These are phyloP conservation scores for Nemania sp. DNA, from an alignment of 2,329 filamentous ascomycete genomes.

Conservation along the genomic window DNA sequence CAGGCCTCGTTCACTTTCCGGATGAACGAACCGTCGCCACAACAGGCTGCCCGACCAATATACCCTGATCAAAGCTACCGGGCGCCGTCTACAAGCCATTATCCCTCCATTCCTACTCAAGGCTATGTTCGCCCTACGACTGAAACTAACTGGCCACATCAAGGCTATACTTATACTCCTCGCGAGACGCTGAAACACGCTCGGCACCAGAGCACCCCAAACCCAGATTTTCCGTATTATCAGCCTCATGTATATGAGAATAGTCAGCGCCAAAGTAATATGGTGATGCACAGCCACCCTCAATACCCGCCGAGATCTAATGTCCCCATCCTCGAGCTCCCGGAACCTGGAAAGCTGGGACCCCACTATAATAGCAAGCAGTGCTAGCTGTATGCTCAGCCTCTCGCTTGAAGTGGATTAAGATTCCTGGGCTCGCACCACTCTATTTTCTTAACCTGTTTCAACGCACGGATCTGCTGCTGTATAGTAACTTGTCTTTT, in stretches of 20 bases:
- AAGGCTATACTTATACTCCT: not conserved
- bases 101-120: not conserved
- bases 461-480: too few species aligned
- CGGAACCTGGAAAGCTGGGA: not conserved
- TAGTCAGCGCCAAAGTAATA: not conserved
- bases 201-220: constrained; percentile 52
- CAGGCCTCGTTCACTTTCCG: constrained; percentile 39
- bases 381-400: too few species aligned
- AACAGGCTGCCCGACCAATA: constrained; percentile 12
- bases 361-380: too few species aligned
- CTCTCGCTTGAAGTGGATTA: not conserved
- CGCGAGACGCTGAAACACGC: constrained; percentile 40
- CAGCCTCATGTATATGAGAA: constrained; percentile 16
- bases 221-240: constrained; percentile 29
- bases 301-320: not conserved
- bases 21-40: constrained; percentile 25
- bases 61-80: constrained; percentile 24
- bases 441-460: not conserved
- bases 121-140: not conserved
- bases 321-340: not conserved
- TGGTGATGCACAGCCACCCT: not conserved
- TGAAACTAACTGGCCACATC: not conserved
- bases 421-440: not conserved
- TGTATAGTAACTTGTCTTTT: too few species aligned
- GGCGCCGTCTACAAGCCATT: constrained; percentile 39